Conservation (phyloP, 106 monocot genomes). For the Dioscorea alata region DNA sequence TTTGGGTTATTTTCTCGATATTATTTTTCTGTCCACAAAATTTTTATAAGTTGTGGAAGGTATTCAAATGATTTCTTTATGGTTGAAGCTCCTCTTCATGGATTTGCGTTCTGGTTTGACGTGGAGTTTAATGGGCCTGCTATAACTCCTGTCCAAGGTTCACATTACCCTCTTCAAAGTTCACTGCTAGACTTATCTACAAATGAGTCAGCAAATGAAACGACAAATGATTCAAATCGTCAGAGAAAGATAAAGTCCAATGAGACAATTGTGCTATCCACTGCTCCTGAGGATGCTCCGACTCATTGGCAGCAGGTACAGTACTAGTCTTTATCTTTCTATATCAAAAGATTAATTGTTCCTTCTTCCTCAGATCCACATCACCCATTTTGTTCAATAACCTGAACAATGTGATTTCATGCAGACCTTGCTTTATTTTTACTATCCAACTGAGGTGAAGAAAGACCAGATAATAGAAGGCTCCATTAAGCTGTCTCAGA, state of each 20-base stretch:
- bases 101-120: conserved; percentile 99
- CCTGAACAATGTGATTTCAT: conserved; percentile 8
- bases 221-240: not conserved
- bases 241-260: conserved; percentile 43
- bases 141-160: conserved; percentile 22
- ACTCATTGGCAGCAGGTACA: conserved; percentile 98
- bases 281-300: conserved; percentile 93
- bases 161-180: conserved; percentile 1
- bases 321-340: not conserved
- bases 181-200: conserved; percentile 15
- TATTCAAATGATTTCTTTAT: conserved; percentile 2
- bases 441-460: conserved; percentile 82
- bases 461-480: conserved; percentile 91
- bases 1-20: not conserved
- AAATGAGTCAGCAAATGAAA: not conserved
- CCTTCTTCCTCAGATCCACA: not conserved
- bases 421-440: conserved; percentile 91
- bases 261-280: conserved; percentile 70
- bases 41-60: not conserved
- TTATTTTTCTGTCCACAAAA: not conserved
- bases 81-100: conserved; percentile 79
- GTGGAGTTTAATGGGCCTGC: conserved; percentile 85
- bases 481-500: conserved; percentile 77
- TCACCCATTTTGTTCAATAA: too few relatives aligned
- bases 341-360: not conserved